A percentile compares a stretch with the other conserved stretches of the same genome.
These are phyloP conservation scores for Fusarium pseudonygamai DNA, from an alignment of 2,329 filamentous ascomycete genomes.

Conservation along the genomic window DNA sequence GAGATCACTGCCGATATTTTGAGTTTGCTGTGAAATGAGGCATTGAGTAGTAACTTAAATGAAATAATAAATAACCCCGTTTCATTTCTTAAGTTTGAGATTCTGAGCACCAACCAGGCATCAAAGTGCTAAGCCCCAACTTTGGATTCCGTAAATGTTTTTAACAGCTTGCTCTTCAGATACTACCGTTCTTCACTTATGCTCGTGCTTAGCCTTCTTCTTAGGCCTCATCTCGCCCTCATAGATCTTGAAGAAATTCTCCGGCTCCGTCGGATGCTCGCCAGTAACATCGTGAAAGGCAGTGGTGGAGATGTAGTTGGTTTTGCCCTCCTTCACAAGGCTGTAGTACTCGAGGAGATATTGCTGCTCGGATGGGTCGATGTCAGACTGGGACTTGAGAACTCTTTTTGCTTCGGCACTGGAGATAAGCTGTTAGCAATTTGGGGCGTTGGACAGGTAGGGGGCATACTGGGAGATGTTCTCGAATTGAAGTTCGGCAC, in stretches of 20 bases:
- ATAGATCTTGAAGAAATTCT: slow-evolving; percentile 21
- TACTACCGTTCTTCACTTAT: not conserved
- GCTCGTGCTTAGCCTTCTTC: slow-evolving; percentile 23
- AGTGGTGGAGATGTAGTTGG: slow-evolving; percentile 2
- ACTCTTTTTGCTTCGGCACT: slow-evolving; percentile 13
- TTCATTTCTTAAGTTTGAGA: too few relatives aligned
- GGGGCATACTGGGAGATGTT: slow-evolving; percentile 28
- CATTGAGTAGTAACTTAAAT: rapidly evolving
- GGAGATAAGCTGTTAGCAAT: not conserved
- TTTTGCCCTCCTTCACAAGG: slow-evolving; percentile 15
- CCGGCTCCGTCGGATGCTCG: slow-evolving; percentile 2
- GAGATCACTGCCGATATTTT: not conserved
- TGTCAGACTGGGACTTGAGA: not conserved
- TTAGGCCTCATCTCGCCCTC: slow-evolving; percentile 6
- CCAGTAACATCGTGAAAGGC: slow-evolving; percentile 9
- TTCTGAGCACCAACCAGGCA: too few relatives aligned
- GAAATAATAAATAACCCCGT: rapidly evolving
- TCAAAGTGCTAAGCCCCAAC: rapidly evolving
- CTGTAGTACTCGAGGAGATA: slow-evolving; percentile 19
- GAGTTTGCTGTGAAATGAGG: not conserved
- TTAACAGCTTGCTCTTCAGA: too few relatives aligned
- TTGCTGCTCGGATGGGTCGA: slow-evolving; percentile 5
- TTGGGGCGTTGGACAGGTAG: rapidly evolving
- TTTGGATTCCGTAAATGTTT: rapidly evolving
- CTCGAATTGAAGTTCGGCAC: slow-evolving; percentile 45